phyloP scores from a whole-genome alignment of 176 grass and related monocot genomes.

The Coix lacrymajobi region DNA sequence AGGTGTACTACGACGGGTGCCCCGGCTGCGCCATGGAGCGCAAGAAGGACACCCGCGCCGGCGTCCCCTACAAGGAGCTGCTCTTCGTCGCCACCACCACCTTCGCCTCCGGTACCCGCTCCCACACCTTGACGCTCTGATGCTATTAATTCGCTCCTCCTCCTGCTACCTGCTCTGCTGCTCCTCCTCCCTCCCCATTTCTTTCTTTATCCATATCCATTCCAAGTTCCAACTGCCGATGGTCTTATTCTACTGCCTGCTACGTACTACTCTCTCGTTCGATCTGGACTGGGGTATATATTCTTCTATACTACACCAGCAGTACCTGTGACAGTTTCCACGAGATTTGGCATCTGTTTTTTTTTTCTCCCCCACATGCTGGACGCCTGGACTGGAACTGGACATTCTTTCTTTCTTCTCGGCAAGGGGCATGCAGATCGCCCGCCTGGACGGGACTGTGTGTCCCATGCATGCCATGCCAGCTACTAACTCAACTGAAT shows the following conservation, averaged over 20 bases:
- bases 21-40: conserved; percentile 46
- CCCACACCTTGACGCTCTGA: no score
- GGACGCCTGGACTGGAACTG: not conserved
- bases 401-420: not conserved
- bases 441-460: no score
- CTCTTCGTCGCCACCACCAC: conserved; percentile 27
- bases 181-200: no score
- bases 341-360: not conserved
- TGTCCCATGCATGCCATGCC: not conserved
- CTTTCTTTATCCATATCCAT: no score
- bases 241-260: not conserved
- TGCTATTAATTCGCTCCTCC: no score
- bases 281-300: not conserved
- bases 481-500: no score
- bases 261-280: not conserved
- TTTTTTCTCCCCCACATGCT: not conserved
- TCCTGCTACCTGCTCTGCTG: no score
- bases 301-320: not conserved
- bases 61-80: conserved; percentile 48
- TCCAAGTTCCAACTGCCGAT: no score
- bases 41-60: conserved; percentile 24
- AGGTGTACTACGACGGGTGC: conserved; percentile 42
- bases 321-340: not conserved
- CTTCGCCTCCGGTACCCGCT: conserved; percentile 38
- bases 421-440: not conserved